Evolutionary conservation across 441 rosid species (phyloP).

Genomic region (Erysimum pusillum): DNA sequence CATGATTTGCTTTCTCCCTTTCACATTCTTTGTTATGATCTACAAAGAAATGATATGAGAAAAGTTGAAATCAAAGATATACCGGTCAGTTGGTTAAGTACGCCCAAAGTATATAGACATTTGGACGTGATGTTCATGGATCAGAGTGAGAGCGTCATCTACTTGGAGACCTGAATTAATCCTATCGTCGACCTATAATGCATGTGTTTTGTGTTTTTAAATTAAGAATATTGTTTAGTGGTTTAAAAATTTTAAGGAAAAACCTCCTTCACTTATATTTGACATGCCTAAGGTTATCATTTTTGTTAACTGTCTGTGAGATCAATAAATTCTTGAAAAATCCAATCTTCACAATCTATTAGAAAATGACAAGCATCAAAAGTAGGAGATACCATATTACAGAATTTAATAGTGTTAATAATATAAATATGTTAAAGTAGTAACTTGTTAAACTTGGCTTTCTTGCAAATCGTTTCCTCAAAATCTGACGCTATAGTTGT

Average conservation of each 20-base stretch:
- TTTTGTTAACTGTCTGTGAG: too few relatives aligned
- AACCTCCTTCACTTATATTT: too few relatives aligned
- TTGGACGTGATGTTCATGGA: neutral
- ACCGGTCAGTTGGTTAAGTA: neutral
- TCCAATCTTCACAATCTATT: too few relatives aligned
- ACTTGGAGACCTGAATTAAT: neutral
- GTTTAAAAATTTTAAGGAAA: too few relatives aligned
- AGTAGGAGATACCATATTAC: too few relatives aligned
- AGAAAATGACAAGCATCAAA: too few relatives aligned
- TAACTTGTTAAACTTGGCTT: neutral
- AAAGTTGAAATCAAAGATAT: neutral
- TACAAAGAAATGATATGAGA: neutral
- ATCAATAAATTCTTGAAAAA: too few relatives aligned
- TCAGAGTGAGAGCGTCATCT: neutral
- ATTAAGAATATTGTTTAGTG: too few relatives aligned
- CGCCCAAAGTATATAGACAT: neutral
- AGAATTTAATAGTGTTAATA: neutral
- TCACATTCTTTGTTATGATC: neutral
- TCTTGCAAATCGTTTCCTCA: constrained; percentile 13
- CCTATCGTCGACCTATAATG: neutral
- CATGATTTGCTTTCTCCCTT: neutral
- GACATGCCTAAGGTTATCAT: too few relatives aligned
- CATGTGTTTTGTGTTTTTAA: too few relatives aligned
- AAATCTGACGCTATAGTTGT: constrained; percentile 1
- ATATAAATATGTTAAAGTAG: neutral